These are phyloP conservation scores for Leccinum longicurvipes DNA, from an alignment of 768 basidiomycete species.

Conservation along the genomic window DNA sequence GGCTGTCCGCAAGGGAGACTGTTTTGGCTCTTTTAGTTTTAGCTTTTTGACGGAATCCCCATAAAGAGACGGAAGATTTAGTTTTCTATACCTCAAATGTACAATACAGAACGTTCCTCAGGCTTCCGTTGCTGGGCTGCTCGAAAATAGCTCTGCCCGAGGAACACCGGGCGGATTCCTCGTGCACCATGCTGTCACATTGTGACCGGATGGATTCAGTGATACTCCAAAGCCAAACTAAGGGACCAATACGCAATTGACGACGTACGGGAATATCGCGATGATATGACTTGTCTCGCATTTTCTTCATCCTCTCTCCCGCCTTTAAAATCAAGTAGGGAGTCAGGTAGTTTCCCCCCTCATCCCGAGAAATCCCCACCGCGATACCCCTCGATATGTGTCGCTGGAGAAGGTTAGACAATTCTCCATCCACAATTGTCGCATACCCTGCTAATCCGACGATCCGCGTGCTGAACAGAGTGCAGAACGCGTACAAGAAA, in stretches of 20 bases:
- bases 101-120: constrained; percentile 14
- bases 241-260: constrained; percentile 24
- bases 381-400: constrained; percentile 50
- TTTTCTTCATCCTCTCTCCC: constrained; percentile 13
- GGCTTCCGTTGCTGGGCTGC: constrained; percentile 5
- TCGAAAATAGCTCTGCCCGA: constrained; percentile 31
- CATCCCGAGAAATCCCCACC: constrained; percentile 14
- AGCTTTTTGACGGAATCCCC: constrained; percentile 30
- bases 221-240: constrained; percentile 18
- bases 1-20: constrained; percentile 21
- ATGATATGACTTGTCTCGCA: constrained; percentile 23
- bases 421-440: constrained; percentile 10
- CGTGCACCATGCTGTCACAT: constrained; percentile 23
- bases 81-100: constrained; percentile 20
- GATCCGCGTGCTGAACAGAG: constrained; percentile 38
- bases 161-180: constrained; percentile 30
- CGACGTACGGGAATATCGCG: constrained; percentile 22
- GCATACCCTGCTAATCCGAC: constrained; percentile 11
- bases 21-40: constrained; percentile 37
- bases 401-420: constrained; percentile 62
- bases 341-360: not conserved
- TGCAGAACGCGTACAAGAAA: constrained; percentile 56
- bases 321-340: constrained; percentile 25
- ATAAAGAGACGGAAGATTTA: constrained; percentile 18
- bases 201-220: constrained; percentile 18